These are phyloP conservation scores for Coniochaeta sp. DNA, from an alignment of 2,329 filamentous ascomycete genomes.

Conservation along the genomic window DNA sequence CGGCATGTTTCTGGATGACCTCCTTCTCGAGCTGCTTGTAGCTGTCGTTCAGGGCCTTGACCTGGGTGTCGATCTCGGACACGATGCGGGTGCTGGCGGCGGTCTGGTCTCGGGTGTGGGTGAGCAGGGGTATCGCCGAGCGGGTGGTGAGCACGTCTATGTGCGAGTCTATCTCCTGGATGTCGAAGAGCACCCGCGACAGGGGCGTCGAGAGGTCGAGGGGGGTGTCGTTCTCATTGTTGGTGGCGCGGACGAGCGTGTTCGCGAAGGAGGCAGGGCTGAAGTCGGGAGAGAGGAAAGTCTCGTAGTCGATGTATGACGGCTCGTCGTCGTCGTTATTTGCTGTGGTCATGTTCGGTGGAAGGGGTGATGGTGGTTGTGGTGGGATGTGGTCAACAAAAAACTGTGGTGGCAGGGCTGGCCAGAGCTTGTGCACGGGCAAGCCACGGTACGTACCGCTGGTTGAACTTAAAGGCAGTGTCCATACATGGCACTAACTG, in stretches of 20 bases:
- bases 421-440: too few species aligned
- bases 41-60: conserved; percentile 72
- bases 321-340: conserved; percentile 47
- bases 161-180: conserved; percentile 93
- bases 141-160: conserved; percentile 85
- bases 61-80: conserved; percentile 69
- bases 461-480: neutral
- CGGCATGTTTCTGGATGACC: conserved; percentile 77
- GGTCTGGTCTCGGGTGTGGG: conserved; percentile 69
- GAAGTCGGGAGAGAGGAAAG: conserved; percentile 79
- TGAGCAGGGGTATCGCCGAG: conserved; percentile 72
- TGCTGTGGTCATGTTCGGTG: conserved; percentile 23
- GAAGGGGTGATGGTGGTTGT: neutral
- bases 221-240: conserved; percentile 83
- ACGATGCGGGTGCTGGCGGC: conserved; percentile 67
- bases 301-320: conserved; percentile 94
- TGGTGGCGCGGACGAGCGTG: conserved; percentile 77
- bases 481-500: neutral
- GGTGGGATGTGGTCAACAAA: neutral
- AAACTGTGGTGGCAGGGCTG: neutral
- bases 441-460: too few species aligned
- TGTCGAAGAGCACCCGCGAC: conserved; percentile 89
- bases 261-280: conserved; percentile 80
- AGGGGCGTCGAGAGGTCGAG: conserved; percentile 92
- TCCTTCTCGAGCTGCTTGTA: conserved; percentile 82